A percentile compares a stretch with the other conserved stretches of the same genome.
phyloP scores from a whole-genome alignment of 257 asterid genomes.

The Solanum peruvianum region DNA sequence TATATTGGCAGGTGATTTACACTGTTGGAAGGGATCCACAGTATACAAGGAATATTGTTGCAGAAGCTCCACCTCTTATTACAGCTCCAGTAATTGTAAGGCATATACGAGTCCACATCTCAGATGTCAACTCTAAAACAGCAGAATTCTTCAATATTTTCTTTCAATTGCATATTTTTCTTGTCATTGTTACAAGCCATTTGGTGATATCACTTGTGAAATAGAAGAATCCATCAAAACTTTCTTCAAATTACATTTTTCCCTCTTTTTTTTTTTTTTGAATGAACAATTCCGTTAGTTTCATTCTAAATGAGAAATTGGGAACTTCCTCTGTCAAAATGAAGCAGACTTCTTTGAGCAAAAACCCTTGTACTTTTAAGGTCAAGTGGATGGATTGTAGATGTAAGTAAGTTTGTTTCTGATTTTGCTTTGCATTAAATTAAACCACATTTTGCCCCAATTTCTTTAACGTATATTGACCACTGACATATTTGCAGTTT shows the following conservation, averaged over 20 bases:
- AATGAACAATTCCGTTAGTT: neutral
- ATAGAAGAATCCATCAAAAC: neutral
- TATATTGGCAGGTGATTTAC: constrained; percentile 58
- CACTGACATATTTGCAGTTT: neutral
- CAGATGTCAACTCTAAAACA: neutral
- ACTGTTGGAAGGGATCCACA: constrained; percentile 91
- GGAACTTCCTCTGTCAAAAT: neutral
- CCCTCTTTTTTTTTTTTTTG: too few relatives aligned
- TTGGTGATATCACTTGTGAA: neutral
- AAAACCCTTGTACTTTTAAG: neutral
- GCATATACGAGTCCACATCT: neutral
- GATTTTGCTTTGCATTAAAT: neutral
- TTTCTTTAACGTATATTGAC: neutral
- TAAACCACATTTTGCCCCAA: neutral
- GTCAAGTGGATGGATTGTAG: neutral
- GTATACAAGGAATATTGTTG: constrained; percentile 51
- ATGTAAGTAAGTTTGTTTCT: neutral
- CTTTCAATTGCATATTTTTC: neutral
- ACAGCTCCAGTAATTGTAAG: constrained; percentile 78
- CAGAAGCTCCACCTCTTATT: constrained; percentile 67
- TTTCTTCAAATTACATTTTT: neutral
- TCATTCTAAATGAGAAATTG: neutral
- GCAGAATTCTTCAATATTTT: neutral
- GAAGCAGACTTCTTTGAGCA: neutral
- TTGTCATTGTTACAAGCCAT: neutral